phyloP scores from a whole-genome alignment of 257 asterid genomes.

The Scutellaria galericulata region DNA sequence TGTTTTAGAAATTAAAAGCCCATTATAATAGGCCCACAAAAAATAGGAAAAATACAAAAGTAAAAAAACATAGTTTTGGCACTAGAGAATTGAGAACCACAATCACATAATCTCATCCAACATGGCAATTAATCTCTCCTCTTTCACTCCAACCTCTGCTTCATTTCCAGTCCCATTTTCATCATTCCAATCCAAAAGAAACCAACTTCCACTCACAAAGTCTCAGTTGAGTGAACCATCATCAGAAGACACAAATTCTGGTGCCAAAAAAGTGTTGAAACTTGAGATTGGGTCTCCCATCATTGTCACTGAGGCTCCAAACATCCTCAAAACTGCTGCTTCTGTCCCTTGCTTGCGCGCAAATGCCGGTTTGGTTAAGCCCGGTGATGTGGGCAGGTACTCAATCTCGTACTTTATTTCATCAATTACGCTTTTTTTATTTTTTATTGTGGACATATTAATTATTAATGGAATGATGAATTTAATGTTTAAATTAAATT shows the following conservation, averaged over 20 bases:
- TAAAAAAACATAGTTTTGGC: too few relatives aligned
- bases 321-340: constrained; percentile 75
- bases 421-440: too few relatives aligned
- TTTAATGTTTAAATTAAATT: neutral
- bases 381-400: constrained; percentile 89
- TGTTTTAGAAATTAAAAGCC: too few relatives aligned
- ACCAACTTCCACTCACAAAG: constrained; percentile 31
- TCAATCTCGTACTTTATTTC: neutral
- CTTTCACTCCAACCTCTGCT: constrained; percentile 30
- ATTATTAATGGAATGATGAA: neutral
- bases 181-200: constrained; percentile 21
- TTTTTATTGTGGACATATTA: neutral
- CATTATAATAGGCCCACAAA: too few relatives aligned
- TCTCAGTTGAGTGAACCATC: constrained; percentile 44
- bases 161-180: constrained; percentile 37
- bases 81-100: constrained; percentile 27
- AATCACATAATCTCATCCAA: constrained; percentile 31
- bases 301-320: constrained; percentile 71
- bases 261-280: constrained; percentile 33
- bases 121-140: constrained; percentile 48
- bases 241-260: constrained; percentile 10
- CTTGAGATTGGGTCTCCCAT: constrained; percentile 78
- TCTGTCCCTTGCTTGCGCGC: constrained; percentile 80
- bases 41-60: too few relatives aligned
- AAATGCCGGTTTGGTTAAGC: constrained; percentile 72